These are phyloP conservation scores for Acanthamoeba castellanii DNA, from an alignment of 208 protist species.

Conservation along the genomic window DNA sequence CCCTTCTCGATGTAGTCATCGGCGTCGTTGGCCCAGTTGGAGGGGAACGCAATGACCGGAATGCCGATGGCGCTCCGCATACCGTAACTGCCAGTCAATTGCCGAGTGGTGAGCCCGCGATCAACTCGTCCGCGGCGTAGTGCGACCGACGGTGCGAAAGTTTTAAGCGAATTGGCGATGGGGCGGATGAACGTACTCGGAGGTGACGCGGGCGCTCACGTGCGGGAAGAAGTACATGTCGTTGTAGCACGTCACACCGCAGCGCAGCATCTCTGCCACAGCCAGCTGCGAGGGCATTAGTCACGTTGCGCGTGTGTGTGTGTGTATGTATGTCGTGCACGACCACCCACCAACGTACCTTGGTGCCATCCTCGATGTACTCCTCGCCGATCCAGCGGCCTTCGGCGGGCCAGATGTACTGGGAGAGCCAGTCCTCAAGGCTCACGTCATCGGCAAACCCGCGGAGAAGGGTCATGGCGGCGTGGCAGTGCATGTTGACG, in stretches of 20 bases:
- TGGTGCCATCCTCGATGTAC: slow-evolving; percentile 67
- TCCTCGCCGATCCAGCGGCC: slow-evolving; percentile 58
- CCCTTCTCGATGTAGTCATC: slow-evolving; percentile 84
- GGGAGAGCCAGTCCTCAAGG: slow-evolving; percentile 82
- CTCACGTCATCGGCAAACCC: slow-evolving; percentile 79
- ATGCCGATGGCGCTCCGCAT: slow-evolving; percentile 83
- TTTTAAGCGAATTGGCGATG: too few species aligned
- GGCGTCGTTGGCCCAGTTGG: slow-evolving; percentile 69
- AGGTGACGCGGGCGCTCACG: slow-evolving; percentile 69
- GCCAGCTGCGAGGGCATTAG: slow-evolving; percentile 62
- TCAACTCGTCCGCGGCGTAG: background rate
- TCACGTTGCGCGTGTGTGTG: too few species aligned
- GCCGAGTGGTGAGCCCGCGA: background rate
- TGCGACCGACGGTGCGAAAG: too few species aligned
- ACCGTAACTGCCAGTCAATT: slow-evolving; percentile 27
- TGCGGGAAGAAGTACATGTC: slow-evolving; percentile 88
- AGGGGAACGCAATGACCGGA: slow-evolving; percentile 84
- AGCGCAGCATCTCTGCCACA: slow-evolving; percentile 85
- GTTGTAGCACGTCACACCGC: slow-evolving; percentile 86
- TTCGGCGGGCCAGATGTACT: slow-evolving; percentile 78
- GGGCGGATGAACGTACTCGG: background rate
- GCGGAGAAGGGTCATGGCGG: slow-evolving; percentile 81
- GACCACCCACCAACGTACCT: too few species aligned
- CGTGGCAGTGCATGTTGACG: slow-evolving; percentile 84
- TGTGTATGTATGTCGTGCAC: too few species aligned